Evolutionary conservation across 768 basidiomycete species (phyloP), one percentile per base, ranked within the genome.

Genomic region (Hirschioporus abietinus): DNA sequence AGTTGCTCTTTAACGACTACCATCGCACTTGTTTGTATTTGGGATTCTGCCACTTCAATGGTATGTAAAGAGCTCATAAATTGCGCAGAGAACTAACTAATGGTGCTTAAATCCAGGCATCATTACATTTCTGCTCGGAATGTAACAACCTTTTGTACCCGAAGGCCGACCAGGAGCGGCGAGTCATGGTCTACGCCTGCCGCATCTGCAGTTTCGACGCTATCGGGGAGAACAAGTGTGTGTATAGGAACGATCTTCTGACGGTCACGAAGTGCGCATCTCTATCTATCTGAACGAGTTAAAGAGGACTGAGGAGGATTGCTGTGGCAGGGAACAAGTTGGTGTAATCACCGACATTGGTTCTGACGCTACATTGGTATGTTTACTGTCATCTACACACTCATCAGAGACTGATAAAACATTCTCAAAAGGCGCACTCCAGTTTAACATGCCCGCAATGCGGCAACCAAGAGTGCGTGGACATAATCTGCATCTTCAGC

Each of bases 81-180:
- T 6, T 12, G 12, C 42, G 12, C 12, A 52, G 42, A 52, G 42
- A 5, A 52, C 20, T 1, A 15, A 52, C 42, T 52, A 5, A 52
- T 15, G 20, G 6, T 6, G 30, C n/a, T n/a, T 30, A 30, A 12
- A 52, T 20, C 12, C 42, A 93, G 92, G 88, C 92, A 12, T 91
- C 91, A 1, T 86, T 96, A 30, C 88, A 92, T 71, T 96, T 96
- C 78, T 96, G 95, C 73, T 89, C 88, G 52, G 95, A 96, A 82
- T 96, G 95, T 82, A 95, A 96, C 80, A 96, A 97, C 75, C 84
- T 97, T 30, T 83, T 97, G 64, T 96, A 96, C 76, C 95, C 95
- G 24, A 89, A 95, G 79, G 95, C 93, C 58, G 96, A 97, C 78
- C 87, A 87, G 66, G 84, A 89, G 68, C 88, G 95, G 61, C 85